phyloP scores from a whole-genome alignment of 1,139 yeast genomes.

The Magnusiomyces sp. region DNA sequence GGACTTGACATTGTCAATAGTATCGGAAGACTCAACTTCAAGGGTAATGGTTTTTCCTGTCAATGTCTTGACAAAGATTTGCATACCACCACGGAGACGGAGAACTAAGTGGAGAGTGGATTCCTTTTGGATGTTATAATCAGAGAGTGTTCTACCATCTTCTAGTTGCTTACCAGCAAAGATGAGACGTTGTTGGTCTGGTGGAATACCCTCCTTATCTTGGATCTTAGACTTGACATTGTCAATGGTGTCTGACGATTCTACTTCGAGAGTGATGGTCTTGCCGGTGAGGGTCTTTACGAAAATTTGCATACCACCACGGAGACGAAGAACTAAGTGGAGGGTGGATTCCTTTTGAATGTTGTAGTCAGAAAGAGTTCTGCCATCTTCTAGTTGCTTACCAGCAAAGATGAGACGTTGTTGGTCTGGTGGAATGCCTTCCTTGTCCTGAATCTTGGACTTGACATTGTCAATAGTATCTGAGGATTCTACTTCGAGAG shows the following conservation, averaged over 20 bases:
- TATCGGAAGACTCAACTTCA: too few relatives aligned
- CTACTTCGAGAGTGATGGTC: slow-evolving; percentile 98
- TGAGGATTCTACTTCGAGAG: slow-evolving; percentile 85
- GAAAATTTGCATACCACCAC: slow-evolving; percentile 98
- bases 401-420: slow-evolving; percentile 83
- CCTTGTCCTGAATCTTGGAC: slow-evolving; percentile 84
- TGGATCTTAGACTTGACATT: slow-evolving; percentile 98
- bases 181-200: slow-evolving; percentile 98
- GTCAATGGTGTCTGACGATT: slow-evolving; percentile 98
- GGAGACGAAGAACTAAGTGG: slow-evolving; percentile 77
- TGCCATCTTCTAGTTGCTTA: slow-evolving; percentile 82
- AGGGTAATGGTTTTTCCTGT: slow-evolving; percentile 88
- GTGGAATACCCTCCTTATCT: slow-evolving; percentile 99
- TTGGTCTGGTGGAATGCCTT: slow-evolving; percentile 86
- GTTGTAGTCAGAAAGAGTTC: slow-evolving; percentile 80
- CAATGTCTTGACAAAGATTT: slow-evolving; percentile 97
- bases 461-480: slow-evolving; percentile 88
- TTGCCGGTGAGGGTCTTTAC: slow-evolving; percentile 98
- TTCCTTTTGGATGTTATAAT: slow-evolving; percentile 99
- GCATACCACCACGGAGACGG: slow-evolving; percentile 99
- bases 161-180: slow-evolving; percentile 99
- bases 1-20: slow-evolving; percentile 4
- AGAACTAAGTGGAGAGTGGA: too few relatives aligned
- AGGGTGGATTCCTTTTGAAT: slow-evolving; percentile 85
- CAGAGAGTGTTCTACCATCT: slow-evolving; percentile 97